These are phyloP conservation scores for Phycomyces nitens DNA, from an alignment of 192 early-diverging fungal species.

Conservation along the genomic window DNA sequence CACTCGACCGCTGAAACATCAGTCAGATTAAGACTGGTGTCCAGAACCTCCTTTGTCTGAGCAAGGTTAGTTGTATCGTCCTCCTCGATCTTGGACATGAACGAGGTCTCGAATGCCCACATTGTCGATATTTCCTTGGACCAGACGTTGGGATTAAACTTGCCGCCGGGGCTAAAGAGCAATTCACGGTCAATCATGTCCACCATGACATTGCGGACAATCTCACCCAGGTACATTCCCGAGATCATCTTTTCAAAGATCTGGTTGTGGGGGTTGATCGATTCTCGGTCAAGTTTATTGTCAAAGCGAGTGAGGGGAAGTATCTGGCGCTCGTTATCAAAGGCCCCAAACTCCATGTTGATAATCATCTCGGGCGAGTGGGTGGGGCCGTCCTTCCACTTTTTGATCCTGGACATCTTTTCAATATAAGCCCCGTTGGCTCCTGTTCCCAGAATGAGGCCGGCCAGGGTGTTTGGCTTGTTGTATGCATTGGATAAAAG, in stretches of 20 bases:
- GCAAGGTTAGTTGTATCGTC: slow-evolving; percentile 63
- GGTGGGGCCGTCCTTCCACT: slow-evolving; percentile 55
- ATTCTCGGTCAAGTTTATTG: slow-evolving; percentile 77
- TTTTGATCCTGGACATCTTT: slow-evolving; percentile 69
- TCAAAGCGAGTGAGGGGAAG: slow-evolving; percentile 85
- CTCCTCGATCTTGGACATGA: slow-evolving; percentile 73
- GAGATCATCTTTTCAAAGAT: slow-evolving; percentile 95
- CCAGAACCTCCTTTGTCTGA: slow-evolving; percentile 66
- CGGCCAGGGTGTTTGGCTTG: slow-evolving; percentile 75
- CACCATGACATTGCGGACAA: slow-evolving; percentile 73
- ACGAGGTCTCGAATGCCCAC: slow-evolving; percentile 75
- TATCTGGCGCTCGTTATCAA: slow-evolving; percentile 77
- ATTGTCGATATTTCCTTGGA: slow-evolving; percentile 63
- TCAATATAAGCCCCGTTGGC: slow-evolving; percentile 96
- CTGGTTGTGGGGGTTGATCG: slow-evolving; percentile 80
- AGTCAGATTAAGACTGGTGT: slow-evolving; percentile 64
- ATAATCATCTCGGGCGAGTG: slow-evolving; percentile 76
- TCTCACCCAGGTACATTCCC: slow-evolving; percentile 93
- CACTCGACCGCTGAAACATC: slow-evolving; percentile 68
- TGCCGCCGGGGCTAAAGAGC: slow-evolving; percentile 49
- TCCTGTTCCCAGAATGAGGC: slow-evolving; percentile 94
- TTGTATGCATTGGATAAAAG: slow-evolving; percentile 85
- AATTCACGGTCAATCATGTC: slow-evolving; percentile 79
- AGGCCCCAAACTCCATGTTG: slow-evolving; percentile 97
- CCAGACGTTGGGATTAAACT: background rate